Percentiles rank a stretch among this genome's conserved stretches.
These are phyloP conservation scores for Apiospora saccharicola DNA, from an alignment of 2,329 filamentous ascomycete genomes.

Conservation along the genomic window DNA sequence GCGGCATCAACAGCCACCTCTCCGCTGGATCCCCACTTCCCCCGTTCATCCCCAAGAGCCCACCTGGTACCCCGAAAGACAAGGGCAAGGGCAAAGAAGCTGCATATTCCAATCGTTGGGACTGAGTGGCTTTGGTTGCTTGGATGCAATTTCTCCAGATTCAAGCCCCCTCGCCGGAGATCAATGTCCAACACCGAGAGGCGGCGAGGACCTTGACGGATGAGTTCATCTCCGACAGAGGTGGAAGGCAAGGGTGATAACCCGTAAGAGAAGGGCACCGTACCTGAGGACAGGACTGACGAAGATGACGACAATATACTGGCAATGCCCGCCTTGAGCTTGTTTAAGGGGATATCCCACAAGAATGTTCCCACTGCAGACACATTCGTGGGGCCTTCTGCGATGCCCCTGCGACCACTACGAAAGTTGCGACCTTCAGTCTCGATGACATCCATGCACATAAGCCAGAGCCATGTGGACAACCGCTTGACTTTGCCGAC, in stretches of 20 bases:
- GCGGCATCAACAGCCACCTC: neutral
- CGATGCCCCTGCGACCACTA: no score
- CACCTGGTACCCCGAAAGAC: neutral
- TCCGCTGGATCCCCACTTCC: neutral
- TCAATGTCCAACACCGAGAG: conserved; percentile 4
- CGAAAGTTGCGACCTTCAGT: neutral
- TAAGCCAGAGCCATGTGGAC: neutral
- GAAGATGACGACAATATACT: no score
- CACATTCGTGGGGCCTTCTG: conserved; percentile 23
- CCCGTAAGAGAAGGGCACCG: no score
- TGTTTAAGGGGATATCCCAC: neutral
- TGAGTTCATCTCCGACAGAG: conserved; percentile 20
- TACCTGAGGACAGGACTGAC: no score
- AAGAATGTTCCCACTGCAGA: conserved; percentile 16
- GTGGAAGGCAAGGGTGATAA: no score
- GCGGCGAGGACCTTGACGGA: conserved; percentile 23
- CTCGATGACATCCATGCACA: neutral
- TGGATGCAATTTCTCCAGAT: no score
- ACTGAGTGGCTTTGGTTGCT: no score
- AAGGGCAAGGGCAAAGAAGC: neutral
- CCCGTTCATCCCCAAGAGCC: neutral
- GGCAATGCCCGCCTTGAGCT: no score
- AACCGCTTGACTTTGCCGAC: neutral
- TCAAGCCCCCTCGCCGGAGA: neutral
- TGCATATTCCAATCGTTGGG: no score